phyloP scores from a whole-genome alignment of 139 green algal species.

The Volvox africanus region DNA sequence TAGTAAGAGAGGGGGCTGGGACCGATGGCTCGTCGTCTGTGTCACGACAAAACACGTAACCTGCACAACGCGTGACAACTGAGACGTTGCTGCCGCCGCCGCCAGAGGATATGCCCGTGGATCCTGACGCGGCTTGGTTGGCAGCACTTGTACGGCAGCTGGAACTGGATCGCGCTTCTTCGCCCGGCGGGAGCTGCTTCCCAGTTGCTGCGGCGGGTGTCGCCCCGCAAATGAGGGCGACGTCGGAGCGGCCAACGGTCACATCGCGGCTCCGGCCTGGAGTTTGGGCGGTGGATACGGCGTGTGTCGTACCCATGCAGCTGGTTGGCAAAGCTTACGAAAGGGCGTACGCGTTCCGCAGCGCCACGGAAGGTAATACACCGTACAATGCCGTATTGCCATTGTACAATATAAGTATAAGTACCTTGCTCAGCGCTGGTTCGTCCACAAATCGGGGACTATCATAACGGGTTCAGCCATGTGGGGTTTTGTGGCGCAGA shows the following conservation, averaged over 20 bases:
- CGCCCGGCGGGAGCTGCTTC: background rate
- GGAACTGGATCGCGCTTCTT: background rate
- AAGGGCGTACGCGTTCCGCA: conserved; percentile 18
- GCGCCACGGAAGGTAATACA: conserved; percentile 12
- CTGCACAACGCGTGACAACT: no score
- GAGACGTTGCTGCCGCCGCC: background rate
- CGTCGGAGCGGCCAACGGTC: background rate
- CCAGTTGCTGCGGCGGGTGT: background rate
- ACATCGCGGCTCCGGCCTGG: background rate
- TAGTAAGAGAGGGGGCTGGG: no score
- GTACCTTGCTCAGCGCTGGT: background rate
- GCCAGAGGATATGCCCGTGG: conserved; percentile 42
- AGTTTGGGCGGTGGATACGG: conserved; percentile 26
- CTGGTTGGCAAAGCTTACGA: conserved; percentile 23
- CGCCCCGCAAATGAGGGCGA: background rate
- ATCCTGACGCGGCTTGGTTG: conserved; percentile 4
- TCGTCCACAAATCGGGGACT: no score
- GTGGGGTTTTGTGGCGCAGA: no score
- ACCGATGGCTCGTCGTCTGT: no score
- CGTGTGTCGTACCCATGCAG: conserved; percentile 30
- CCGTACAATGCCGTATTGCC: background rate
- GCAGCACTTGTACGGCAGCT: background rate
- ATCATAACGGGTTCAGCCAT: no score
- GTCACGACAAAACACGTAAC: no score
- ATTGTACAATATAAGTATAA: background rate